Base-by-base conservation (phyloP, 768 basidiomycete genomes). In the Coprinopsis marcescibilis region DNA sequence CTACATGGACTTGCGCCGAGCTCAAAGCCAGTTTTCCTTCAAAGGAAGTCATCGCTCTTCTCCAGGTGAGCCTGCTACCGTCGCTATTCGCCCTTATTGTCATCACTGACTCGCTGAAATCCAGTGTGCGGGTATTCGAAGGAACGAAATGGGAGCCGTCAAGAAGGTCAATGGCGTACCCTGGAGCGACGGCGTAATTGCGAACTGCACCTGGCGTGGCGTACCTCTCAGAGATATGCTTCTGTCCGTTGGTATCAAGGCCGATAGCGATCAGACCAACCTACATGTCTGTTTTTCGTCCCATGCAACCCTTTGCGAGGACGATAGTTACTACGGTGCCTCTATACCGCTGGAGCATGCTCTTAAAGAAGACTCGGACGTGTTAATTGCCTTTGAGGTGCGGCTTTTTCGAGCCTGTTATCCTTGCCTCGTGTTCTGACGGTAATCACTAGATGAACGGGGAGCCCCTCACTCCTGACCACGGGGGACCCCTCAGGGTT, bases 141-240 rank as follows among this genome's bases (percentile, higher is more conserved):
- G 81, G 10, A 77, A 73, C 43, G 79, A 80, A 63, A 83, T 83
- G 81, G 76, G 73, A 6, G 62, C 66, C 5, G 70, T 75, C 32
- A 80, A 77, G 46, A 65, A 70, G 0, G 81, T 83, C 0, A 64
- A 76, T 29, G 82, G 82, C 6, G 73, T 85, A 19, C 71, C 69
- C 3, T 85, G 83, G 83, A 68, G 68, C 17, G 79, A 81, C 48
- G 85, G 81, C 15, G 81, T 81, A n/a, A 76, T 83, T 38, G 77
- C 78, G 46, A 87, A 87, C 58, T 77, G 76, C 54, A 69, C 64
- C 48, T 88, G 85, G 85, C 70, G 71, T 3, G 85, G 85, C 13
- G 73, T 76, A 1, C 67, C 70, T 0, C 61, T 88, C 8, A 68
- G 76, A 17, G 77, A 85, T 45, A 54, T 86, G 23, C 70, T 88